Percentiles rank a stretch among this genome's conserved stretches.
phyloP scores from a whole-genome alignment of 805 yeast genomes.

The Komagataella phaffii region DNA sequence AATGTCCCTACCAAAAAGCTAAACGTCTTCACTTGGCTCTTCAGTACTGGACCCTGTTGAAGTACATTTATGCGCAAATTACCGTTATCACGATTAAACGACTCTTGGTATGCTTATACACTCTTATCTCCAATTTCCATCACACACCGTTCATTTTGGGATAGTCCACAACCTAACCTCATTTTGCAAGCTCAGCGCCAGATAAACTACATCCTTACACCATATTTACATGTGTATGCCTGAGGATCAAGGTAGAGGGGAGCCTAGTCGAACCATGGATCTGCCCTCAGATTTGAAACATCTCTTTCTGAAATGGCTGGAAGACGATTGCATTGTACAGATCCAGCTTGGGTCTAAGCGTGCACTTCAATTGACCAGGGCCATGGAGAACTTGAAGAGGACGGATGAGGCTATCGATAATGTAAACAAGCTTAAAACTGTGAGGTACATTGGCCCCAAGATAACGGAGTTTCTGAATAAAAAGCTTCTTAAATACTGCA shows the following conservation, averaged over 20 bases:
- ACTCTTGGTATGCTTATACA: too few species aligned
- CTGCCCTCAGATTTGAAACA: slow-evolving; percentile 34
- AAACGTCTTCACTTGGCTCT: too few species aligned
- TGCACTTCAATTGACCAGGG: slow-evolving; percentile 39
- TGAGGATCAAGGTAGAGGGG: not conserved
- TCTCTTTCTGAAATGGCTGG: slow-evolving; percentile 45
- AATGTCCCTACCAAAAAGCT: too few species aligned
- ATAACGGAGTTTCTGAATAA: slow-evolving; percentile 38
- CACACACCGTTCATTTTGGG: too few species aligned
- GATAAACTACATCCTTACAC: not conserved
- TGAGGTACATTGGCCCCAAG: slow-evolving; percentile 64
- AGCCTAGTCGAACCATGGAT: slow-evolving; percentile 16
- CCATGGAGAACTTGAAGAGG: slow-evolving; percentile 35
- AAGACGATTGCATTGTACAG: slow-evolving; percentile 33
- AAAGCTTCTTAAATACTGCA: slow-evolving; percentile 40
- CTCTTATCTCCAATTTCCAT: not conserved
- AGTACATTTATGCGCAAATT: too few species aligned
- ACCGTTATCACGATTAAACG: too few species aligned
- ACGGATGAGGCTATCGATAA: slow-evolving; percentile 31
- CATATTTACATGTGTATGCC: not conserved
- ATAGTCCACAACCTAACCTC: too few species aligned
- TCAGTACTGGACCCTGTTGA: too few species aligned
- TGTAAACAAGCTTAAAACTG: slow-evolving; percentile 42
- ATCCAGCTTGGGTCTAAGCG: slow-evolving; percentile 35
- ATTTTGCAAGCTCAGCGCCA: too few species aligned